Percentiles rank a stretch among this genome's conserved stretches.
Evolutionary conservation across 371 early-diverging fungal species (phyloP).

Genomic region (Capillidium heterosporum): DNA sequence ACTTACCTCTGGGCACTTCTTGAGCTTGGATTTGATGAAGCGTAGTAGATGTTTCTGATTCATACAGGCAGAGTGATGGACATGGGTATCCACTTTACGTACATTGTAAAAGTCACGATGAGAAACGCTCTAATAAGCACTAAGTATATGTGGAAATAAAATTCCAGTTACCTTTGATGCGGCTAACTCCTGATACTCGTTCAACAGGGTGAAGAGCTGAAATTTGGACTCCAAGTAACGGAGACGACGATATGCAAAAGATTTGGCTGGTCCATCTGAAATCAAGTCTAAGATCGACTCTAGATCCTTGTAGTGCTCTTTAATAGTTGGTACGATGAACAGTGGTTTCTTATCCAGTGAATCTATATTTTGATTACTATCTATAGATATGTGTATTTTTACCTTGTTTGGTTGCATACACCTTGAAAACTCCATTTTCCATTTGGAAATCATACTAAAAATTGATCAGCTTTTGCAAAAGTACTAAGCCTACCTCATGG

Average conservation of each 20-base stretch:
- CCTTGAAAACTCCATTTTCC: constrained; percentile 31
- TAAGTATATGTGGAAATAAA: not conserved
- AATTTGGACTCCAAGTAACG: constrained; percentile 89
- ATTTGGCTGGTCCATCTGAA: constrained; percentile 89
- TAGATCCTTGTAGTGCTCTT: constrained; percentile 77
- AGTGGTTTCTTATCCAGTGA: constrained; percentile 14
- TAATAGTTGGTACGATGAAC: constrained; percentile 46
- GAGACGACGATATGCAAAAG: constrained; percentile 83
- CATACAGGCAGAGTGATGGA: constrained; percentile 94
- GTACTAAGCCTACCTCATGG: constrained; percentile 18
- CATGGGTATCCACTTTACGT: constrained; percentile 97
- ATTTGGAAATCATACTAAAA: constrained; percentile 19
- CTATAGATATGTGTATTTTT: not conserved
- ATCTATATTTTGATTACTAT: constrained; percentile 7
- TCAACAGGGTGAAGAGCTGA: constrained; percentile 78
- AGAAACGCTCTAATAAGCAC: constrained; percentile 41
- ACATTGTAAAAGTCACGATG: constrained; percentile 98
- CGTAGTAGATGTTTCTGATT: constrained; percentile 96
- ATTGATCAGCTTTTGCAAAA: not conserved
- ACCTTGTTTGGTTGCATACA: constrained; percentile 7
- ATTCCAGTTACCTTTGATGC: constrained; percentile 49
- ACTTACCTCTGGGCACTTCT: constrained; percentile 53
- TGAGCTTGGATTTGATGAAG: constrained; percentile 93
- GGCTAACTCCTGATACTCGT: constrained; percentile 90
- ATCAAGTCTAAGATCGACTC: constrained; percentile 70